Evolutionary conservation across 2,329 filamentous ascomycete genomes (phyloP).

Genomic region (Pseudocercospora musae): DNA sequence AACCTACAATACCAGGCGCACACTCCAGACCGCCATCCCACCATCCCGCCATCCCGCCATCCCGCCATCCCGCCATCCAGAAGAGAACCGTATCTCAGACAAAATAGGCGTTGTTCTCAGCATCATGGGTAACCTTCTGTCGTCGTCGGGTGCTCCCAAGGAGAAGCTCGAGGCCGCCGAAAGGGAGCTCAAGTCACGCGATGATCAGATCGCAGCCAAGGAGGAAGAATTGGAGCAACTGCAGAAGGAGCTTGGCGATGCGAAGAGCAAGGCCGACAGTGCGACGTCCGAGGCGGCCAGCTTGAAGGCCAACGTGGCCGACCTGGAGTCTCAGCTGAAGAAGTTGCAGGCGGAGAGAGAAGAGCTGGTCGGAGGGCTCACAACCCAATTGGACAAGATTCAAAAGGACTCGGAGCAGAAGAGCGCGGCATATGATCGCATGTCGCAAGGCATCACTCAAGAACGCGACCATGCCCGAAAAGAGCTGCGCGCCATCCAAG

Average conservation of each 20-base stretch:
- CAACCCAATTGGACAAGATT: conserved; percentile 13
- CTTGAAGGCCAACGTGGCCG: conserved; percentile 14
- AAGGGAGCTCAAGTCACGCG: conserved; percentile 18
- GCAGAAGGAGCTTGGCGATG: conserved; percentile 14
- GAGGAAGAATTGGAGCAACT: conserved; percentile 14
- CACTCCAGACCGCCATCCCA: conserved; percentile 1
- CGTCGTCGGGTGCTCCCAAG: conserved; percentile 17
- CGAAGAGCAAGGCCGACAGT: conserved; percentile 11
- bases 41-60: no score
- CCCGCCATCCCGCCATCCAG: neutral
- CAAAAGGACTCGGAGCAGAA: conserved; percentile 13
- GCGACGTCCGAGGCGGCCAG: conserved; percentile 11
- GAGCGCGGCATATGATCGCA: conserved; percentile 18
- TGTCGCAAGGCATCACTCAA: conserved; percentile 21
- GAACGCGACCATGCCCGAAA: conserved; percentile 25
- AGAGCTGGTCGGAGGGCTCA: conserved; percentile 10
- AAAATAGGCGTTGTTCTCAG: conserved; percentile 7
- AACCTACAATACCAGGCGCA: neutral
- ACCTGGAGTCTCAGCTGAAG: conserved; percentile 16
- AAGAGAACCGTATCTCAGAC: neutral
- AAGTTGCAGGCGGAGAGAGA: conserved; percentile 12
- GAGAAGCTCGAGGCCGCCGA: conserved; percentile 23
- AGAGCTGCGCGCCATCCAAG: conserved; percentile 17
- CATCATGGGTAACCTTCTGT: conserved; percentile 22
- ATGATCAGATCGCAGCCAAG: conserved; percentile 14